Evolutionary conservation across 164 flowering plant species (phyloP).

Genomic region (Kalanchoe fedtschenkoi): DNA sequence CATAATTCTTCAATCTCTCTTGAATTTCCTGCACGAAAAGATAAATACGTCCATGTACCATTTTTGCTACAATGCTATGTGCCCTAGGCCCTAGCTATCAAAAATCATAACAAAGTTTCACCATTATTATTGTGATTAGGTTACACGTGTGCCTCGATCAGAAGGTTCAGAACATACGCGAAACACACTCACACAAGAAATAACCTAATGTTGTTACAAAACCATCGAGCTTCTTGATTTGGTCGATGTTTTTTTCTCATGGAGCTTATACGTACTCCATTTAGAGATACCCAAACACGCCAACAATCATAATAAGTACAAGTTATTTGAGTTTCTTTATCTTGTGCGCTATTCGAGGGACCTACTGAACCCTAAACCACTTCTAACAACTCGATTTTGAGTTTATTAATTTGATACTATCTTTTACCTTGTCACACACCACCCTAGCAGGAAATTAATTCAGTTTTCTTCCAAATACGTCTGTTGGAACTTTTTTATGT

Average conservation of each 20-base stretch:
- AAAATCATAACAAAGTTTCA: conserved; percentile 3
- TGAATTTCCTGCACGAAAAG: neutral
- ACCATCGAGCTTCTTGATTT: neutral
- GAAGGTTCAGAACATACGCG: neutral
- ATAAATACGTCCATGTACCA: too few species aligned
- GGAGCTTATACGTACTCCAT: too few species aligned
- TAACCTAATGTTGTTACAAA: neutral
- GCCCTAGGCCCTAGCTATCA: conserved; percentile 3
- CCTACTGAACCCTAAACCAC: neutral
- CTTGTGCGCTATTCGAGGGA: neutral
- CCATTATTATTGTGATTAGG: conserved; percentile 4
- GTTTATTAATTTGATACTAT: too few species aligned
- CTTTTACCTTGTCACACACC: too few species aligned
- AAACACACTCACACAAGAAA: neutral
- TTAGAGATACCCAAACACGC: neutral
- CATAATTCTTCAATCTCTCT: neutral
- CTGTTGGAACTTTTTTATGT: too few species aligned
- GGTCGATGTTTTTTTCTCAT: too few species aligned
- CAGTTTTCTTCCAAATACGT: too few species aligned
- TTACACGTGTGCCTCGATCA: neutral
- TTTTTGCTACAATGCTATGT: neutral
- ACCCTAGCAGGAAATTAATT: too few species aligned
- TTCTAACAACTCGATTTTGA: neutral
- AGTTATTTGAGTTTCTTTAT: neutral
- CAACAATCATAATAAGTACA: neutral